These are phyloP conservation scores for Scutellaria galericulata DNA, from an alignment of 257 asterid genomes.

Conservation along the genomic window DNA sequence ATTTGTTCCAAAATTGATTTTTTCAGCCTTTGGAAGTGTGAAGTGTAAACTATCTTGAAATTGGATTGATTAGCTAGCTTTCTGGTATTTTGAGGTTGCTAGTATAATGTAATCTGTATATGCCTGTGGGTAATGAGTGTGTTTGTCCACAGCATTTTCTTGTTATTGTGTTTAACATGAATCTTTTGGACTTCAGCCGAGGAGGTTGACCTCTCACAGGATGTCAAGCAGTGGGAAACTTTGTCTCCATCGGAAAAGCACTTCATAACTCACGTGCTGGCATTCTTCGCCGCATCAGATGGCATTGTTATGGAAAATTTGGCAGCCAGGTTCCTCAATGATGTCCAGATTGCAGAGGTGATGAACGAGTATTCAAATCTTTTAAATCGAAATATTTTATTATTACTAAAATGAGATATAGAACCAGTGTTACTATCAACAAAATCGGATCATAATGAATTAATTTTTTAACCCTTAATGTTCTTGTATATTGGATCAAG, in stretches of 20 bases:
- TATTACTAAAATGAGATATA: slow-evolving; percentile 11
- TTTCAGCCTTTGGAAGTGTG: too few relatives aligned
- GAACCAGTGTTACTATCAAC: not conserved
- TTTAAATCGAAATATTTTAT: not conserved
- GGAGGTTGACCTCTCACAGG: slow-evolving; percentile 87
- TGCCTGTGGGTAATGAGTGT: not conserved
- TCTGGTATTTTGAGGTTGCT: too few relatives aligned
- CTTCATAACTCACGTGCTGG: slow-evolving; percentile 74
- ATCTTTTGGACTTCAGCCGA: slow-evolving; percentile 60
- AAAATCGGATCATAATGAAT: not conserved
- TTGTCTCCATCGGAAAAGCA: slow-evolving; percentile 65
- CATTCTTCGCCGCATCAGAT: slow-evolving; percentile 85
- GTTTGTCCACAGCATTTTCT: slow-evolving; percentile 22
- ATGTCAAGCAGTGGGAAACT: slow-evolving; percentile 75
- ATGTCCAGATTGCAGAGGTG: slow-evolving; percentile 83
- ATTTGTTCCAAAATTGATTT: not conserved
- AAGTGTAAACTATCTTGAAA: too few relatives aligned
- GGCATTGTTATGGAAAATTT: slow-evolving; percentile 85
- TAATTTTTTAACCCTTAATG: not conserved
- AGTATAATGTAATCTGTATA: too few relatives aligned
- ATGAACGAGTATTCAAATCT: not conserved
- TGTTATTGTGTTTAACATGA: slow-evolving; percentile 25
- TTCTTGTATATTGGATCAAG: not conserved
- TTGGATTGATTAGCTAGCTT: too few relatives aligned
- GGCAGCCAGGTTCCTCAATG: slow-evolving; percentile 75